These are phyloP conservation scores for Saururus chinensis DNA, from an alignment of 164 flowering plant species.

Conservation along the genomic window DNA sequence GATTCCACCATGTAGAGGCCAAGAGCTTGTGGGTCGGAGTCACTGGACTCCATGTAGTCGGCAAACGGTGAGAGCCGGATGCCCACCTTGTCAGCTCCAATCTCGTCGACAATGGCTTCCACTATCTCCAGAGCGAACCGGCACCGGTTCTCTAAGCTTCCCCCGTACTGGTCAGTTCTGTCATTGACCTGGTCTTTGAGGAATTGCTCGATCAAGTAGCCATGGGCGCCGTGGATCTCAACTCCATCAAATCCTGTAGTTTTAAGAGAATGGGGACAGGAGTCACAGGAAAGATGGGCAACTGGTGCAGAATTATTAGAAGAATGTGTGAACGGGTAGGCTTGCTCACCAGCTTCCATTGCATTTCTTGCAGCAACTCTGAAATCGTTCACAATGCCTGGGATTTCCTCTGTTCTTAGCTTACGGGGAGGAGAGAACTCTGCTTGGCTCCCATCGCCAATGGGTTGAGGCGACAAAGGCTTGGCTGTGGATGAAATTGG, in stretches of 20 bases:
- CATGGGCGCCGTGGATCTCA: constrained; percentile 57
- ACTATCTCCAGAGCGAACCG: constrained; percentile 41
- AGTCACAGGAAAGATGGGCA: too few relatives aligned
- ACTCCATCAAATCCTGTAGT: constrained; percentile 35
- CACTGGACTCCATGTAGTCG: constrained; percentile 12
- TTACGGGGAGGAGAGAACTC: constrained; percentile 21
- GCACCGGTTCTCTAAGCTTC: constrained; percentile 43
- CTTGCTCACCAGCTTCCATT: constrained; percentile 20
- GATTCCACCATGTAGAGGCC: constrained; percentile 29
- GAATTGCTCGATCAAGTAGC: constrained; percentile 54
- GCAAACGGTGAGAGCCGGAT: constrained; percentile 26
- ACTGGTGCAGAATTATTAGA: too few relatives aligned
- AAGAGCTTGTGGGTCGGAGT: constrained; percentile 26
- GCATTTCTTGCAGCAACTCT: constrained; percentile 31
- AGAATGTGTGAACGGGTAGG: too few relatives aligned
- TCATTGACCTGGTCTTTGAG: constrained; percentile 53
- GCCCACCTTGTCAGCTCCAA: constrained; percentile 39
- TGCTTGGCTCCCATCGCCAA: constrained; percentile 17
- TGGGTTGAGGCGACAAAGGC: constrained; percentile 11
- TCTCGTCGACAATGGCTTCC: constrained; percentile 41
- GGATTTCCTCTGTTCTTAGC: constrained; percentile 27
- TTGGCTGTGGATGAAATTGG: constrained; percentile 23
- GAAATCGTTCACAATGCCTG: constrained; percentile 25
- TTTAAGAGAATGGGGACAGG: too few relatives aligned
- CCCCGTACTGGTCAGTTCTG: constrained; percentile 49